Percentiles rank a stretch among this genome's conserved stretches.
Conservation (phyloP, 148 eudicot genomes). For the Amaranthus hypochondriacus region DNA sequence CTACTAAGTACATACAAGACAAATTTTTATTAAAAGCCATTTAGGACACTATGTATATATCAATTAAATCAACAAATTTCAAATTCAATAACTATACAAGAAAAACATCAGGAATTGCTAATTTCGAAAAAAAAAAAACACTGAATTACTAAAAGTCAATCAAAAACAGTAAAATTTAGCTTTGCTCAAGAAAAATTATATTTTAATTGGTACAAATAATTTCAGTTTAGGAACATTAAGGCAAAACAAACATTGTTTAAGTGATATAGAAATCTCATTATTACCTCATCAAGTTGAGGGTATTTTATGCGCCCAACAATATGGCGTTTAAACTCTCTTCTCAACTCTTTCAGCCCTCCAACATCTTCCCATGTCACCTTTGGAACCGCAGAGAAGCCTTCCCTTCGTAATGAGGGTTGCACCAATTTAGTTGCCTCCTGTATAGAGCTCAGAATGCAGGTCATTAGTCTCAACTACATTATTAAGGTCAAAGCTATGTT, state of each 20-base stretch:
- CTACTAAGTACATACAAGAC: too few relatives aligned
- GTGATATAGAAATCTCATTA: background rate
- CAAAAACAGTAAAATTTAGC: too few relatives aligned
- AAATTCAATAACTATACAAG: background rate
- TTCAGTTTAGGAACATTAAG: too few relatives aligned
- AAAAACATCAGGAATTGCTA: background rate
- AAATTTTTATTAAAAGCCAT: too few relatives aligned
- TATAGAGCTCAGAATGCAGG: background rate
- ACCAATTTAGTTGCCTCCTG: conserved; percentile 62
- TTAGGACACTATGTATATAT: too few relatives aligned
- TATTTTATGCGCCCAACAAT: conserved; percentile 56
- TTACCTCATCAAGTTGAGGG: conserved; percentile 66
- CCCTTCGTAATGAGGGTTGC: conserved; percentile 83
- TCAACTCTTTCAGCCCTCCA: conserved; percentile 55
- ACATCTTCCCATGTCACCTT: conserved; percentile 78
- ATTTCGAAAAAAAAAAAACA: background rate
- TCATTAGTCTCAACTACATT: too few relatives aligned
- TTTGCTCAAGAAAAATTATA: too few relatives aligned
- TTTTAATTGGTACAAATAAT: too few relatives aligned
- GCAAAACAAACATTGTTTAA: background rate
- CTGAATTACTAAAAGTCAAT: background rate
- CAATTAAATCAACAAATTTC: background rate
- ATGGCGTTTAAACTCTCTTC: conserved; percentile 48
- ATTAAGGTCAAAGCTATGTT: conserved; percentile 18
- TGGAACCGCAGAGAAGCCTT: conserved; percentile 75